Evolutionary conservation across 1,284 basidiomycete species (phyloP), one percentile per base, ranked within the genome.

Genomic region (Rhodotorula sp.): DNA sequence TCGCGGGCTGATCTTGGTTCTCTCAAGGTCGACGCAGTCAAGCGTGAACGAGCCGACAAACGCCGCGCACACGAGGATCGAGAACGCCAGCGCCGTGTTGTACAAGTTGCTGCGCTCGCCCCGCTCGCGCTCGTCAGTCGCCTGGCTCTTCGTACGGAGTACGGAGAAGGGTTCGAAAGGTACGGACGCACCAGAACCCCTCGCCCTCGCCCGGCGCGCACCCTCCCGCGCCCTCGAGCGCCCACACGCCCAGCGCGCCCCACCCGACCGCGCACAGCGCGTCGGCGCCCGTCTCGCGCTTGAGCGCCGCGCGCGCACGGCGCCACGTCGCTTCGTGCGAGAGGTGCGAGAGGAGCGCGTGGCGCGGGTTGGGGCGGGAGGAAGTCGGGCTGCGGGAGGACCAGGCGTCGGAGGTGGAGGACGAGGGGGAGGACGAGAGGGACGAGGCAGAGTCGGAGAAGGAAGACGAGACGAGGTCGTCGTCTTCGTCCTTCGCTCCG

Each of bases 11-110:
- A n/a, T 8, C 13, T 42, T 48, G 19, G 53, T 34, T 34, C 48
- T 52, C 4, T 52, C 23, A 4, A 69, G 48, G 42, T 67, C 69
- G 41, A 71, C 4, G 19, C 48, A 34, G 7, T 34, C 65, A 14
- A 71, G 46, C 3, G 50, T 42, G 50, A 55, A 45, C 19, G 65
- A 67, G 14, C 41, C 23, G 17, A 53, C 44, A 45, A 66, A 71
- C 4, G 46, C 56, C 19, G 55, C 9, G 42, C 50, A 23, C 7
- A 17, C 13, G 16, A 71, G 45, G n/a, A 67, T 23, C 4, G 69
- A 14, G 41, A 64, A 60, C 25, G 69, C 69, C 17, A 64, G 50
- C 10, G 69, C 61, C 17, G 55, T 42, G 27, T 71, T 71, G 61
- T 67, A 71, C 8, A 53, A 34, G 61, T 71, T 27, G 57, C 69